phyloP scores from a whole-genome alignment of 2,329 filamentous ascomycete species.

The Verticillium nonalfalfae region DNA sequence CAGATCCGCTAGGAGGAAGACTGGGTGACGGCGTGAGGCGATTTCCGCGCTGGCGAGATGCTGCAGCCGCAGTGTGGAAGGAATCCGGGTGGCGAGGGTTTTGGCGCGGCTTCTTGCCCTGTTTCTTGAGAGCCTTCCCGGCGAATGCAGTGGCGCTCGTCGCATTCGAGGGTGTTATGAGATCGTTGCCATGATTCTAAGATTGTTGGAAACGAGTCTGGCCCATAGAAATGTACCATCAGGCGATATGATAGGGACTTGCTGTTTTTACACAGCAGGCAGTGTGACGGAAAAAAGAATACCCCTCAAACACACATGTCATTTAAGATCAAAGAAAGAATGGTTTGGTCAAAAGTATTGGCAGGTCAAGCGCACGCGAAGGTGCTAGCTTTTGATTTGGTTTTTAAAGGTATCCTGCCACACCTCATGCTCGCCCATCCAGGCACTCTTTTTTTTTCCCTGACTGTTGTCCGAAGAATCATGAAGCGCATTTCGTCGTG shows the following conservation, averaged over 20 bases:
- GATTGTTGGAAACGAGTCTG: neutral
- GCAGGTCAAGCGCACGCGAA: constrained; percentile 13
- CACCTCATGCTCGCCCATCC: constrained; percentile 10
- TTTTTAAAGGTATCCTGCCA: constrained; percentile 9
- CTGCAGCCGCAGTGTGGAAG: constrained; percentile 67
- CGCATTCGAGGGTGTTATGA: constrained; percentile 89
- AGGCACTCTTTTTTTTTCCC: constrained; percentile 4
- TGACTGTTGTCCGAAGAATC: constrained; percentile 4
- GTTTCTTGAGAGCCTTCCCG: constrained; percentile 88
- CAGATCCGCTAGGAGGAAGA: constrained; percentile 72
- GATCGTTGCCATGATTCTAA: constrained; percentile 41
- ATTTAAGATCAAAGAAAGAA: neutral
- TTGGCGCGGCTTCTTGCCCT: constrained; percentile 90
- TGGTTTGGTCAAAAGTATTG: neutral
- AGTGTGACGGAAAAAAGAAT: constrained; percentile 5
- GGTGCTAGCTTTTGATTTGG: constrained; percentile 12
- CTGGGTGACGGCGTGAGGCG: constrained; percentile 60
- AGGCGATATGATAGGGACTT: neutral
- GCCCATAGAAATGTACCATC: neutral
- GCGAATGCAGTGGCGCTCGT: constrained; percentile 92
- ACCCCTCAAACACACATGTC: constrained; percentile 3
- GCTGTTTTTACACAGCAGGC: neutral
- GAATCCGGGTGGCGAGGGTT: constrained; percentile 76
- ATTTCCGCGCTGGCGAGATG: constrained; percentile 74
- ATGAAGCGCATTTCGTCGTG: neutral